Conservation (phyloP, 2,329 filamentous ascomycete species). For the Macroventuria anomochaeta region DNA sequence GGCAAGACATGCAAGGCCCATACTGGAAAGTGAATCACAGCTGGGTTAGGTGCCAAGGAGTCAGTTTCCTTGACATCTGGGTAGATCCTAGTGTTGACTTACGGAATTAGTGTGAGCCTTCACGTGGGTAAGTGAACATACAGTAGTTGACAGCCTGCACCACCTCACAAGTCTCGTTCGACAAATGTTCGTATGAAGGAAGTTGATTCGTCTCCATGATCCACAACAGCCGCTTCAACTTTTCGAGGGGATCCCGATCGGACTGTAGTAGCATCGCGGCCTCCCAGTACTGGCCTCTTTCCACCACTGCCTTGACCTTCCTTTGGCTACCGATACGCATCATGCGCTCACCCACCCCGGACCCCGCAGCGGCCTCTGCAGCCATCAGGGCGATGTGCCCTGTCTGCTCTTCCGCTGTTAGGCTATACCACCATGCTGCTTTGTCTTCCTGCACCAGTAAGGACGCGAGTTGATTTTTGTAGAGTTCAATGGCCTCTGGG, state of each 20-base stretch:
- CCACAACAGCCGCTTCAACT: constrained; percentile 22
- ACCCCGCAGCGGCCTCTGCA: neutral
- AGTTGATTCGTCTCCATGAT: constrained; percentile 29
- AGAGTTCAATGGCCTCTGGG: constrained; percentile 4
- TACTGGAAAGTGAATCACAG: constrained; percentile 35
- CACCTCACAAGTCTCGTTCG: constrained; percentile 35
- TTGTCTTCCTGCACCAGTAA: constrained; percentile 3
- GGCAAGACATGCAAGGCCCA: constrained; percentile 36
- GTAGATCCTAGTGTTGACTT: constrained; percentile 38
- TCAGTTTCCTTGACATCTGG: constrained; percentile 23
- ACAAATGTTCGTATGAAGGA: constrained; percentile 30
- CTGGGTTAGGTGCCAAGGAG: constrained; percentile 36
- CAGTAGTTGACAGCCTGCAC: constrained; percentile 44
- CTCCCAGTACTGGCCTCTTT: constrained; percentile 17
- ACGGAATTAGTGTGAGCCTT: constrained; percentile 1
- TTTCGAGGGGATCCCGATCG: constrained; percentile 25
- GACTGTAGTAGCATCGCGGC: constrained; percentile 23
- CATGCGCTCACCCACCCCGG: constrained; percentile 14
- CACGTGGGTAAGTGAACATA: constrained; percentile 11
- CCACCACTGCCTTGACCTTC: constrained; percentile 25
- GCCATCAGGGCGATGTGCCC: constrained; percentile 2
- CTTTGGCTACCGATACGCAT: constrained; percentile 17
- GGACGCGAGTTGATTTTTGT: constrained; percentile 1
- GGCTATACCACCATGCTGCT: constrained; percentile 5
- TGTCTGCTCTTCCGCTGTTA: constrained; percentile 9